Base-by-base conservation (phyloP, 768 basidiomycete species). In the Candolleomyces eurysporus region DNA sequence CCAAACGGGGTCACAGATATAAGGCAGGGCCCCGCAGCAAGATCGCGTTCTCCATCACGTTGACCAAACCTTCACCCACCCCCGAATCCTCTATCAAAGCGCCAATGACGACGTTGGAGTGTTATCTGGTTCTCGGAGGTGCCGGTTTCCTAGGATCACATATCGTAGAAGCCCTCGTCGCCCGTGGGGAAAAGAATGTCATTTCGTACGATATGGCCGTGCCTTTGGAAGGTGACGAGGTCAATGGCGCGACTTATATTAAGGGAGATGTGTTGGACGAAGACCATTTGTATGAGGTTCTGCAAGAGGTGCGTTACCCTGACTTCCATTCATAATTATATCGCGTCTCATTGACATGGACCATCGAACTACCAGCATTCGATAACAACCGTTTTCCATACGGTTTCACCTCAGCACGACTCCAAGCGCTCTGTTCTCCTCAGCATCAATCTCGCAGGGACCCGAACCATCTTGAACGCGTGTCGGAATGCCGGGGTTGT, bases 361-460 rank as follows among this genome's bases (percentile, higher is more conserved):
- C 57, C 17, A 42, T 13, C 36, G 11, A 6, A 11, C 5, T 45
- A 10, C 30, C 62, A 79, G 79, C 69, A 70, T 56, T 59, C 64
- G 11, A 73, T 80, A 0, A 79, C 78, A 7, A 73, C 74, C 53
- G 78, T 85, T 26, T 78, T 86, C 62, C 85, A 86, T 72, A 84
- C 84, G 21, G 85, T 82, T 0, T 80, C 82, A 1, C 80, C 82
- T 0, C 67, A 75, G 45, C 80, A 74, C 65, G 81, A 72, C 36
- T 68, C 74, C 68, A 50, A 67, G 62, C 19, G 72, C 68, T 36
- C 69, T 74, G 48, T 83, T 75, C 73, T 76, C 78, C 63, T 79
- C 53, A 76, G 78, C 55, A 81, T 86, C 67, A 86, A 86, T 67
- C 79, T 84, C 19, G 67, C 74, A 21, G 84, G 82, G 0, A 86